A percentile compares a stretch with the other conserved stretches of the same genome.
Evolutionary conservation across 2,329 filamentous ascomycete species (phyloP).

Genomic region (Fusarium sp.): DNA sequence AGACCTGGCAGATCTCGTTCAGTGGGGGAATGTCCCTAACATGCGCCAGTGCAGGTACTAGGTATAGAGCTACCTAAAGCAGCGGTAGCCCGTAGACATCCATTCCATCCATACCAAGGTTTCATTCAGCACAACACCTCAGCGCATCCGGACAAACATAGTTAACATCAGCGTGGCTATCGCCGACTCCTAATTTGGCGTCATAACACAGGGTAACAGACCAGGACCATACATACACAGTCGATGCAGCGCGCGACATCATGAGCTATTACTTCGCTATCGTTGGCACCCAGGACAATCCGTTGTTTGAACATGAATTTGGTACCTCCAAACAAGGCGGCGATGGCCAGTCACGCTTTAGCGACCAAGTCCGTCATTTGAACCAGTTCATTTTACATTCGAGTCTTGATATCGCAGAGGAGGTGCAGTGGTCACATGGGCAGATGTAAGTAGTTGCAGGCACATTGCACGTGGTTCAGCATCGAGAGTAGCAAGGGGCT

Average conservation of each 20-base stretch:
- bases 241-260: constrained; percentile 49
- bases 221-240: background rate
- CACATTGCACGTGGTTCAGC: background rate
- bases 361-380: constrained; percentile 87
- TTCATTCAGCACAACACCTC: background rate
- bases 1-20: background rate
- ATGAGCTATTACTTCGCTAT: constrained; percentile 99
- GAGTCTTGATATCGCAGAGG: constrained; percentile 93
- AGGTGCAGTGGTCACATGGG: constrained; percentile 90
- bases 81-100: background rate
- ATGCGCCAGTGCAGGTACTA: background rate
- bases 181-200: background rate
- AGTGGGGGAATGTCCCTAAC: constrained; percentile 6
- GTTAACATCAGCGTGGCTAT: constrained; percentile 8
- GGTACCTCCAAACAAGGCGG: constrained; percentile 96
- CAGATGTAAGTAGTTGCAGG: constrained; percentile 71
- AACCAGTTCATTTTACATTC: constrained; percentile 98
- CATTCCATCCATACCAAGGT: constrained; percentile 3
- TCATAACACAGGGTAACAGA: background rate
- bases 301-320: constrained; percentile 96
- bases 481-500: background rate
- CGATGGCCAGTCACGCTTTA: constrained; percentile 90
- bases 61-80: background rate
- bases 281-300: constrained; percentile 93
- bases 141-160: background rate